Evolutionary conservation across 2,329 filamentous ascomycete species (phyloP), one percentile per base, ranked within the genome.

Genomic region (Microsporum canis): DNA sequence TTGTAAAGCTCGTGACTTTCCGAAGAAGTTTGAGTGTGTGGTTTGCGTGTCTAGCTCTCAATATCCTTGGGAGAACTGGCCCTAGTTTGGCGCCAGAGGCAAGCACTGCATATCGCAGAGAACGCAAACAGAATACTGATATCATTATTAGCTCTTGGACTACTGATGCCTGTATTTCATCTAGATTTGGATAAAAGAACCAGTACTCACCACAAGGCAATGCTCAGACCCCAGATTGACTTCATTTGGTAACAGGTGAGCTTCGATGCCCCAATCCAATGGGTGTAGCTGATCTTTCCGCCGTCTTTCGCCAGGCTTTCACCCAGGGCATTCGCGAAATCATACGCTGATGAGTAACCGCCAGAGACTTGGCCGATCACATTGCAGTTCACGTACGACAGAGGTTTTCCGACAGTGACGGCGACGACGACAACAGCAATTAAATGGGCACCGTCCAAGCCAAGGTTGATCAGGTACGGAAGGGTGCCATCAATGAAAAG

Each of bases 181-280:
- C 4, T n/a, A 55, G 5, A 2, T 51, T 23, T n/a, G 23, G 51
- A 7, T 17, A 34, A 38, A 6, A 17, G 12, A 23, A 5, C 5
- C 12, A 34, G 31, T 8, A 78, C 79, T 70, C 70, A 84, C 82
- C 82, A 90, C 57, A 95, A 81, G 3, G 85, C 85, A 73, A 96
- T 91, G 72, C 84, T 83, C 63, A 96, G 75, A 0, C 90, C 91
- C 91, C 91, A 96, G 66, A 94, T 83, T 14, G 88, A 84, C 80
- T 95, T 95, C 72, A 91, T 85, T 78, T 94, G 85, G 69, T 86
- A 84, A 77, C 91, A 96, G 60, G 88, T 88, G 17, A 81, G 70
- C 70, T 79, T 81, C 10, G 78, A 84, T 6, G 80, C 78, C n/a
- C 82, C 82, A 51, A 83, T 82, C 81, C 82, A 86, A 61, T 77